These are phyloP conservation scores for Letharia columbiana DNA, from an alignment of 495 filamentous ascomycete species.

Conservation along the genomic window DNA sequence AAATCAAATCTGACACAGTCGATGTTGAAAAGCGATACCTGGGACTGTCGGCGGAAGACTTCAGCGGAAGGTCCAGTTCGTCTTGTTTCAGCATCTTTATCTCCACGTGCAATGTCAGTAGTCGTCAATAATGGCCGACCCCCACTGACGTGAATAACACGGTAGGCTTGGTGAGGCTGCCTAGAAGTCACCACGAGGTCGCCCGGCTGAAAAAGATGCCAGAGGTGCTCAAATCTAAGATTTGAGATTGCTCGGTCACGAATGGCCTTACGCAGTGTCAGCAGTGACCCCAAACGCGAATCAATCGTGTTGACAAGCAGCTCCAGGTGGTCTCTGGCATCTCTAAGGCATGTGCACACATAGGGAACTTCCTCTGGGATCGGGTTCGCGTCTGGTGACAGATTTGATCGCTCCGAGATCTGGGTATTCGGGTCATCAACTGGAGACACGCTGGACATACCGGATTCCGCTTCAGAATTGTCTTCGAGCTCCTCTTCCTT, in stretches of 20 bases:
- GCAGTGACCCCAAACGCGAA: neutral
- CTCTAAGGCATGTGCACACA: neutral
- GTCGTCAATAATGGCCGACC: conserved; percentile 1
- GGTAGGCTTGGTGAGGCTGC: conserved; percentile 2
- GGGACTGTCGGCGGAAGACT: neutral
- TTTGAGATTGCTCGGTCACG: neutral
- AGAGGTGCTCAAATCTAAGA: conserved; percentile 30
- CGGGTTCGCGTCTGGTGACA: neutral
- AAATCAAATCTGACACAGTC: neutral
- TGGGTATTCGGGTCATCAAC: neutral
- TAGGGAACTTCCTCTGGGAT: neutral
- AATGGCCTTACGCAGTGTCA: neutral
- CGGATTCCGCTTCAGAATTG: neutral
- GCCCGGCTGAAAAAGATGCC: conserved; percentile 35
- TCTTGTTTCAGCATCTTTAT: neutral
- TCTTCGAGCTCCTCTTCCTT: neutral
- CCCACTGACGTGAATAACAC: conserved; percentile 5
- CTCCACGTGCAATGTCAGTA: neutral
- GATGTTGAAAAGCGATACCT: neutral
- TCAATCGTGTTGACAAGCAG: neutral
- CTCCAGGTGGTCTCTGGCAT: neutral
- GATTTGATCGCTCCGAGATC: neutral
- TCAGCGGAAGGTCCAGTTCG: neutral
- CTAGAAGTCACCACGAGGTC: conserved; percentile 23
- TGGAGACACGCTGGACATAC: neutral